These are phyloP conservation scores for Thelonectria olida DNA, from an alignment of 2,329 filamentous ascomycete species.

Conservation along the genomic window DNA sequence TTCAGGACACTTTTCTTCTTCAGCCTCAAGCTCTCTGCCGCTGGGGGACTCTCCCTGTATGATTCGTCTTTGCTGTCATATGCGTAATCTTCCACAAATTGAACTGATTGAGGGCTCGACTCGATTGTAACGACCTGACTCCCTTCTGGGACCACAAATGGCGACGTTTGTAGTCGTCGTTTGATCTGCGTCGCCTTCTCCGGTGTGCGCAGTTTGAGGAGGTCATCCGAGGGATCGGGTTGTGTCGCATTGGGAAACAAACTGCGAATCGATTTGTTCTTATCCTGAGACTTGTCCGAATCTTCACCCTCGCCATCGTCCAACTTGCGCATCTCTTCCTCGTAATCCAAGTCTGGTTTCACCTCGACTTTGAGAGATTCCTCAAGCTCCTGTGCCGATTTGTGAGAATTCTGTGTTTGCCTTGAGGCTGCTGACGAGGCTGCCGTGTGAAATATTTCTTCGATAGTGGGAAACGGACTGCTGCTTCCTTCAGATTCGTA, in stretches of 20 bases:
- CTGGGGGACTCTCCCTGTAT: conserved; percentile 31
- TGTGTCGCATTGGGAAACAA: conserved; percentile 48
- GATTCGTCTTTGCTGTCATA: conserved; percentile 35
- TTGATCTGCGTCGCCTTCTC: conserved; percentile 22
- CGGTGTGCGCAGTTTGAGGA: conserved; percentile 6
- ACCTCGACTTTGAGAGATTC: conserved; percentile 39
- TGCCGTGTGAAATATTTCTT: conserved; percentile 54
- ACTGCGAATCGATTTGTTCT: conserved; percentile 37
- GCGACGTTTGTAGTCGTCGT: conserved; percentile 27
- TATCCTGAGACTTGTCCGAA: conserved; percentile 36
- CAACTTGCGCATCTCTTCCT: conserved; percentile 55
- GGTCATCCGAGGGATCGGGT: conserved; percentile 24
- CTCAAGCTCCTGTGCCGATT: conserved; percentile 38
- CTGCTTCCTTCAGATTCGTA: conserved; percentile 41
- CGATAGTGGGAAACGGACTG: conserved; percentile 46
- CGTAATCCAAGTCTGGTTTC: conserved; percentile 49
- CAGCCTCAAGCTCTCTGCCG: conserved; percentile 30
- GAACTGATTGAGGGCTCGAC: conserved; percentile 38
- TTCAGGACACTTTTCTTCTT: conserved; percentile 29
- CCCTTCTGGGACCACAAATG: conserved; percentile 40
- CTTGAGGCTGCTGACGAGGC: conserved; percentile 48
- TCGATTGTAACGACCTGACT: conserved; percentile 45
- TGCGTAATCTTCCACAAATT: conserved; percentile 31
- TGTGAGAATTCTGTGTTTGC: conserved; percentile 47
- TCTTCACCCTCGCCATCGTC: conserved; percentile 47